Evolutionary conservation across 768 basidiomycete genomes (phyloP), one percentile per base, ranked within the genome.

Genomic region (Leucosporidium scottii): DNA sequence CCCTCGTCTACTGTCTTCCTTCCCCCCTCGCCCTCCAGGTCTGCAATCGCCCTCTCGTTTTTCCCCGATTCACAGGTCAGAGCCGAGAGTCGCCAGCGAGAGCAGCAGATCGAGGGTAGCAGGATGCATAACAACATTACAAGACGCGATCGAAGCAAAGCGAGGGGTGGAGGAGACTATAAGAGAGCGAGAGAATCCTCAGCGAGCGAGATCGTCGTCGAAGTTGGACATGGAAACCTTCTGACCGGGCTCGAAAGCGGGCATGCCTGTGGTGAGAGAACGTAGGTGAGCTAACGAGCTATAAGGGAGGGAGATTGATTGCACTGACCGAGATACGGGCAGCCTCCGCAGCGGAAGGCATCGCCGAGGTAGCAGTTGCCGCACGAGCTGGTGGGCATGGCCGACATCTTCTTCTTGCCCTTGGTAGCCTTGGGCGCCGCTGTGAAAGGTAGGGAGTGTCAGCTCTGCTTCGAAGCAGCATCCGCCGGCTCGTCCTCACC

Each of bases 291-390:
- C 30, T 53, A 23, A 34, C 12, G n/a, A 53, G 50, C 61, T 10
- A 5, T 2, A n/a, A 44, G 13, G 44, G 49, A 3, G 31, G 20
- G 48, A 49, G 59, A 63, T 60, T 25, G 49, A 21, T n/a, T 25
- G n/a, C 23, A 84, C 90, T 68, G 73, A 97, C 94, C 94, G 55
- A 91, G 82, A 79, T 97, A 99, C 34, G 96, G 96, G 78, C 96
- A 99, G 62, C 91, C 86, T 28, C 87, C 88, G 79, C 96, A 99
- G 76, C 96, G 83, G 81, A 99, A 99, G 4, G 96, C 96, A 79
- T 99, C 96, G 15, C 96, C 96, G 48, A 98, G 81, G 82, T 91
- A 98, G 82, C 96, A 99, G 81, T 83, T 97, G 21, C 93, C 94
- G 81, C 96, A 98, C 76, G 91, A 92, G 77, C 93, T 94, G 63